These are phyloP conservation scores for Neostapfia colusana DNA, from an alignment of 176 grass and related monocot genomes.

Conservation along the genomic window DNA sequence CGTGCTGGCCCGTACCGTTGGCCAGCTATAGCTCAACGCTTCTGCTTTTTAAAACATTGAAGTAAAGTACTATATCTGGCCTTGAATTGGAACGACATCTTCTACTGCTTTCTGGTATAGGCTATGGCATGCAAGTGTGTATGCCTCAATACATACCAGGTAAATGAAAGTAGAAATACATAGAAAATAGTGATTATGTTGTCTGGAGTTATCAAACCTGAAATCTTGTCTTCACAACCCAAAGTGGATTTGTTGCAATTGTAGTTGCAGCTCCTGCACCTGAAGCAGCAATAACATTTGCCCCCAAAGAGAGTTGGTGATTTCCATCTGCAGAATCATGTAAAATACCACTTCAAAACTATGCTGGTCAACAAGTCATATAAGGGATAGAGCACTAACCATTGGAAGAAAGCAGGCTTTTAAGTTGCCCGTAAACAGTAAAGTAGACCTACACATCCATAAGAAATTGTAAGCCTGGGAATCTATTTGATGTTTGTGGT, in stretches of 20 bases:
- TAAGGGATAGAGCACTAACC: slow-evolving; percentile 59
- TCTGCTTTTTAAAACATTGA: too few relatives aligned
- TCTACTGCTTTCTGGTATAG: background rate
- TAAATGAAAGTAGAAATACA: background rate
- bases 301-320: slow-evolving; percentile 71
- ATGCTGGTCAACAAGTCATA: slow-evolving; percentile 21
- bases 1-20: too few relatives aligned
- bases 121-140: background rate
- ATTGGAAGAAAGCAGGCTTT: slow-evolving; percentile 65
- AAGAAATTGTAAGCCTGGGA: slow-evolving; percentile 26
- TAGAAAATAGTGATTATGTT: slow-evolving; percentile 4
- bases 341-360: slow-evolving; percentile 14
- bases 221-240: slow-evolving; percentile 98
- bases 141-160: background rate
- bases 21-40: too few relatives aligned
- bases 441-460: slow-evolving; percentile 71
- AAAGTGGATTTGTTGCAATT: slow-evolving; percentile 88
- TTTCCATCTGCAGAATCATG: slow-evolving; percentile 62
- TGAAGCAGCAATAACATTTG: slow-evolving; percentile 90
- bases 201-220: slow-evolving; percentile 51
- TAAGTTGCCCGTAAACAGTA: slow-evolving; percentile 91
- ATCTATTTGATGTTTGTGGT: too few relatives aligned
- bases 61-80: background rate
- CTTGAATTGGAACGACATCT: background rate
- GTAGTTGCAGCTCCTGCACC: slow-evolving; percentile 94